Conservation (phyloP, 495 filamentous ascomycete genomes). For the Patellaria atrata region DNA sequence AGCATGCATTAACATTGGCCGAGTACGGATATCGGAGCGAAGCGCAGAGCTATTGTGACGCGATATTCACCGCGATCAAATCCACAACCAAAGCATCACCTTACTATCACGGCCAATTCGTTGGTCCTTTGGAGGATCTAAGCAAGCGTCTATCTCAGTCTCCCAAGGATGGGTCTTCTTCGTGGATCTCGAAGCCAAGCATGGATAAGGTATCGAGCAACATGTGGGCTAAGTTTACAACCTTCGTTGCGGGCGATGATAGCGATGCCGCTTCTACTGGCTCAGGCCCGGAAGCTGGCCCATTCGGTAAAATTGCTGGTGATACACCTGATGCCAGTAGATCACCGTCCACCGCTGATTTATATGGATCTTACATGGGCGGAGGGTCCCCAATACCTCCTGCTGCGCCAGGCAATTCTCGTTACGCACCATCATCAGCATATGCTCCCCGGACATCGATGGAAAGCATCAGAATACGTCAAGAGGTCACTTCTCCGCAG, state of each 20-base stretch:
- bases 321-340: slow-evolving; percentile 74
- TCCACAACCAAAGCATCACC: slow-evolving; percentile 68
- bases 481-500: slow-evolving; percentile 8
- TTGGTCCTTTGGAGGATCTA: slow-evolving; percentile 67
- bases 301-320: slow-evolving; percentile 65
- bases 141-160: slow-evolving; percentile 69
- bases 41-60: slow-evolving; percentile 83
- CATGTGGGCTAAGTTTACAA: slow-evolving; percentile 82
- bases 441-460: slow-evolving; percentile 12
- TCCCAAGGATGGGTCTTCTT: slow-evolving; percentile 51
- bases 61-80: slow-evolving; percentile 63
- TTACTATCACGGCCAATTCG: slow-evolving; percentile 65
- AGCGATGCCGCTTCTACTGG: slow-evolving; percentile 45
- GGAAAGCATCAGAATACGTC: slow-evolving; percentile 6
- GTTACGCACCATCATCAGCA: slow-evolving; percentile 42
- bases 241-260: slow-evolving; percentile 88
- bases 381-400: slow-evolving; percentile 24
- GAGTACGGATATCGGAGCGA: slow-evolving; percentile 69
- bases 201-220: slow-evolving; percentile 86
- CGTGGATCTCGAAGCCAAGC: slow-evolving; percentile 85
- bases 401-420: slow-evolving; percentile 34
- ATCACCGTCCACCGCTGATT: slow-evolving; percentile 56
- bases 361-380: slow-evolving; percentile 48
- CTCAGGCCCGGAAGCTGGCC: slow-evolving; percentile 49
- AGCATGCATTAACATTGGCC: slow-evolving; percentile 69